Base-by-base conservation (phyloP, 805 yeast genomes). In the Maudiozyma pseudohumilis region DNA sequence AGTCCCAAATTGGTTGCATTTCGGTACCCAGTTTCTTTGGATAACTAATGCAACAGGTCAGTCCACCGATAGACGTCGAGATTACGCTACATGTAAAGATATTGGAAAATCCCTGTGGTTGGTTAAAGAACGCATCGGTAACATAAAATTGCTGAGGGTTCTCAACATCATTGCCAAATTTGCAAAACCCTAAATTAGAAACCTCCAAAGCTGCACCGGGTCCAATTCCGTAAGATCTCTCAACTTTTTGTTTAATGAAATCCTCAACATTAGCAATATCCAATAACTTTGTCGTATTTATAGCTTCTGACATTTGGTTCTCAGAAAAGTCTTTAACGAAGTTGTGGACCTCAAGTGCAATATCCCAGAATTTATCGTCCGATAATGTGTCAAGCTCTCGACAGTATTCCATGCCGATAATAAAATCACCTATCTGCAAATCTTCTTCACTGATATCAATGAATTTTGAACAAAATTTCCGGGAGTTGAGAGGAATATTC, bases 171-270 rank as follows among this genome's bases (percentile, higher is more conserved):
- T 25, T 35, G 3, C 29, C 33, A 31, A 55, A 56, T 4, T 42
- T 23, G 22, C 50, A 53, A 16, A 40, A 39, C 1, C 61, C 61
- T 12, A 56, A 34, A 37, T 56, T 56, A 6, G 59, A 48, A 9
- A 56, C 43, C 43, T 56, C 61, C 40, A 56, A 56, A 1, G 58
- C 50, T 6, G 49, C 40, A 18, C 41, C 41, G 5, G 58, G 57
- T 3, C 49, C 45, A 19, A 25, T 6, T 12, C 21, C 35, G 11
- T 39, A 36, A 7, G 31, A 7, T 8, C 35, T 37, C 4, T 40
- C 38, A 10, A 49, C 17, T 35, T 51, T 55, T 8, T 40, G 40
- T 21, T 35, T 29, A 2, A 56, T 27, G 24, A 44, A 53, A 3
- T 46, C 35, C n/a, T 41, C 32, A 12, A 43, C 25, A 34, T 51